Evolutionary conservation across 2,329 filamentous ascomycete species (phyloP).

Genomic region (Xylaria sp.): DNA sequence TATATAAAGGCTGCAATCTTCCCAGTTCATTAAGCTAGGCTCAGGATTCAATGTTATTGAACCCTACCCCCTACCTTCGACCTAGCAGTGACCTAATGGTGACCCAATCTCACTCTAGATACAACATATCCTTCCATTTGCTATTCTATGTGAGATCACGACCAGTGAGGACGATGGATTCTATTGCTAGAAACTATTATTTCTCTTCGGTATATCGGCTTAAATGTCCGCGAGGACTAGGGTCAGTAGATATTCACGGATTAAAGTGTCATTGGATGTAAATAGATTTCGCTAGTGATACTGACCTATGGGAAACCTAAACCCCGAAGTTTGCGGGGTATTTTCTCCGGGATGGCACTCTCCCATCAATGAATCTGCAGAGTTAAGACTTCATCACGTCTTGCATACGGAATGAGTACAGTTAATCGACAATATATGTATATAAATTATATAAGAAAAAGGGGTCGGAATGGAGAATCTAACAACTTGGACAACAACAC

Average conservation of each 20-base stretch:
- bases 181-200: background rate
- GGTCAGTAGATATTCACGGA: background rate
- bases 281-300: background rate
- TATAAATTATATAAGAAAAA: too few species aligned
- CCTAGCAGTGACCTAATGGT: too few species aligned
- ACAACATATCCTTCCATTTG: too few species aligned
- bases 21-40: too few species aligned
- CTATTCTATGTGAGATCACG: background rate
- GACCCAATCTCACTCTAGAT: too few species aligned
- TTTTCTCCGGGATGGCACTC: background rate
- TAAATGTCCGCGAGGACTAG: background rate
- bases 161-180: background rate
- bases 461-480: too few species aligned
- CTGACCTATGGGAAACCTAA: background rate
- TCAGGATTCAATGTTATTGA: too few species aligned
- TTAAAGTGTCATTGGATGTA: background rate
- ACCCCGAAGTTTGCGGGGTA: background rate
- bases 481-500: too few species aligned
- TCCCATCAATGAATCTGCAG: background rate
- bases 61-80: too few species aligned
- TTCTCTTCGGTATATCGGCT: background rate
- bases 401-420: too few species aligned
- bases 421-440: too few species aligned
- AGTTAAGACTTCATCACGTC: background rate
- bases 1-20: too few species aligned